Conservation (phyloP, 139 green algal species). For the Desmodesmus armatus region DNA sequence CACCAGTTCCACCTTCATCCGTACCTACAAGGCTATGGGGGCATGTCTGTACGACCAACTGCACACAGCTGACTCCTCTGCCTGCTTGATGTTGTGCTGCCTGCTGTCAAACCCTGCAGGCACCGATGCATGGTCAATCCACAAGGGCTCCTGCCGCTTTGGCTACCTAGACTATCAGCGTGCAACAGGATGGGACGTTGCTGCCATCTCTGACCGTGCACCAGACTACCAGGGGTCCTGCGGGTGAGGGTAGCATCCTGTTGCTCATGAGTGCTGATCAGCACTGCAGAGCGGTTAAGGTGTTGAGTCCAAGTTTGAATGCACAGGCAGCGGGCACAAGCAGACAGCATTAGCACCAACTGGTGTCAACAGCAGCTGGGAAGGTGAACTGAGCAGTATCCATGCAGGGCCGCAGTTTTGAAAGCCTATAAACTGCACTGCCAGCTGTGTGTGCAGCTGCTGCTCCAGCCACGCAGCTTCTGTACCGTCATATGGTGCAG, state of each 20-base stretch:
- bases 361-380: neutral
- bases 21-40: too few species aligned
- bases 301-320: neutral
- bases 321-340: too few species aligned
- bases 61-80: too few species aligned
- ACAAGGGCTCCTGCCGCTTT: slow-evolving; percentile 49
- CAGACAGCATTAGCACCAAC: too few species aligned
- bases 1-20: too few species aligned
- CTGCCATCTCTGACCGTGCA: slow-evolving; percentile 39
- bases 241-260: neutral
- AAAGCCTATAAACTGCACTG: neutral
- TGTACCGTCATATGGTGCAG: neutral
- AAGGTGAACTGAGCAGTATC: neutral
- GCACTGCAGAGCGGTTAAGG: neutral
- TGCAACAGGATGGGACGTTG: slow-evolving; percentile 52
- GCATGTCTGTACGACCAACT: too few species aligned
- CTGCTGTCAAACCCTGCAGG: too few species aligned
- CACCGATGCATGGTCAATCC: slow-evolving; percentile 50
- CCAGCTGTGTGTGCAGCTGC: too few species aligned
- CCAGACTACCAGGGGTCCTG: slow-evolving; percentile 38
- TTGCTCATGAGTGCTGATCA: too few species aligned
- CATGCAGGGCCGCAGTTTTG: neutral
- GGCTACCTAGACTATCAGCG: slow-evolving; percentile 47
- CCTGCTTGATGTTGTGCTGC: too few species aligned
- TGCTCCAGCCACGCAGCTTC: neutral